Conservation (phyloP, 2,329 filamentous ascomycete species). For the Cercospora sesami region DNA sequence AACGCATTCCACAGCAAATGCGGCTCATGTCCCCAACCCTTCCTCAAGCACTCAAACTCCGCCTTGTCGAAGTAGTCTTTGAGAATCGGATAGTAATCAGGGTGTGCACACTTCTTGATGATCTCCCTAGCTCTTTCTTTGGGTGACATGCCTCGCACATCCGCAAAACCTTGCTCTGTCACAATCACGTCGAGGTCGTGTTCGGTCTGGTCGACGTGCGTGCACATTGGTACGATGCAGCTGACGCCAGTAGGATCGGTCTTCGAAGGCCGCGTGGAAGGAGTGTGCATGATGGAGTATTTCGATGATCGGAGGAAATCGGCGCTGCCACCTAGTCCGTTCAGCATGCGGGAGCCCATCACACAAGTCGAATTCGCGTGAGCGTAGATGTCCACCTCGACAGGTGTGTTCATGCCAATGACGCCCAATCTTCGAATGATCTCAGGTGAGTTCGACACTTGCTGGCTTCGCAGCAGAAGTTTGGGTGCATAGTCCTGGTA, state of each 20-base stretch:
- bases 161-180: slow-evolving; percentile 74
- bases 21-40: slow-evolving; percentile 88
- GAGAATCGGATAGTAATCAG: slow-evolving; percentile 79
- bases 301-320: slow-evolving; percentile 78
- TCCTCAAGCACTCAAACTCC: slow-evolving; percentile 79
- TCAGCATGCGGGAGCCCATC: slow-evolving; percentile 84
- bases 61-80: slow-evolving; percentile 81
- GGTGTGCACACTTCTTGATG: slow-evolving; percentile 83
- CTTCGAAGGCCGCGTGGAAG: slow-evolving; percentile 76
- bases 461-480: slow-evolving; percentile 81
- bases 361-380: slow-evolving; percentile 90
- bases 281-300: slow-evolving; percentile 93
- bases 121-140: slow-evolving; percentile 80
- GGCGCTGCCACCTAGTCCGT: slow-evolving; percentile 77
- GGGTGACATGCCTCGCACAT: slow-evolving; percentile 78
- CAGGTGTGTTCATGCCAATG: slow-evolving; percentile 93
- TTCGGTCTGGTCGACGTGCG: slow-evolving; percentile 89
- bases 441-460: slow-evolving; percentile 85
- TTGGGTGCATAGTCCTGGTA: slow-evolving; percentile 80
- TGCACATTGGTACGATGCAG: slow-evolving; percentile 93
- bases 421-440: slow-evolving; percentile 84
- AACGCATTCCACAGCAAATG: slow-evolving; percentile 84
- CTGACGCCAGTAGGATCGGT: slow-evolving; percentile 77
- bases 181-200: slow-evolving; percentile 90
- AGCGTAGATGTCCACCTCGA: slow-evolving; percentile 92